Evolutionary conservation across 2,329 filamentous ascomycete species (phyloP), one percentile per base, ranked within the genome.

Genomic region (Penicillium paneum): DNA sequence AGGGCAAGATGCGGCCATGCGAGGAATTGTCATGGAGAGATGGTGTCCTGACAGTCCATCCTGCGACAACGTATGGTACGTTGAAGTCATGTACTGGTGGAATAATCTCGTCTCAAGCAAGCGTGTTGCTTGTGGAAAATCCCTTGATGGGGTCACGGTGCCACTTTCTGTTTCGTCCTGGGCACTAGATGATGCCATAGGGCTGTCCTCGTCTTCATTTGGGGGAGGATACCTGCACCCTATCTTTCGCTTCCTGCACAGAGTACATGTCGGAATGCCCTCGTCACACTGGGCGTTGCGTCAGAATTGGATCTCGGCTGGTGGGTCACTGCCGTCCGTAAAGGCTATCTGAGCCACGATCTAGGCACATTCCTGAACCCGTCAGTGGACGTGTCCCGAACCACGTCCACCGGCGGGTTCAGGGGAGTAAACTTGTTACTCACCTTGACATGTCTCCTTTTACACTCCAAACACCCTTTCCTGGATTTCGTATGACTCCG

Each of bases 401-500:
- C 10, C 21, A 46, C 15, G 12, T 46, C 4, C 44, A 26, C 21
- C 11, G 10, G n/a, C 15, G 21, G 11, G 41, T 31, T 29, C 26
- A 19, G 12, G 6, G 10, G 12, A 10, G n/a, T 11, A 13, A 31
- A 31, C 11, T 19, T 10, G 41, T 17, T 8, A 60, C 65, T 15
- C 44, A 74, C 71, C 70, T 74, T 74, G 31, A 74, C 71, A 56
- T 73, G 70, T 52, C 72, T 63, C 54, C 68, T 64, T 57, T 74
- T 74, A 64, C 72, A 74, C 52, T 73, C 69, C 55, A 67, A 61
- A 52, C 72, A 74, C 35, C 72, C 72, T 61, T 70, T 71, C 34
- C 72, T 70, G 60, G 70, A 73, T 58, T 74, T 74, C 28, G 70
- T 74, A 58, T 74, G 72, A 32, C 64, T 69, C 57, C 67, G 67